These are phyloP conservation scores for Stephanodiscus triporus DNA, from an alignment of 108 stramenopile genomes.

Conservation along the genomic window DNA sequence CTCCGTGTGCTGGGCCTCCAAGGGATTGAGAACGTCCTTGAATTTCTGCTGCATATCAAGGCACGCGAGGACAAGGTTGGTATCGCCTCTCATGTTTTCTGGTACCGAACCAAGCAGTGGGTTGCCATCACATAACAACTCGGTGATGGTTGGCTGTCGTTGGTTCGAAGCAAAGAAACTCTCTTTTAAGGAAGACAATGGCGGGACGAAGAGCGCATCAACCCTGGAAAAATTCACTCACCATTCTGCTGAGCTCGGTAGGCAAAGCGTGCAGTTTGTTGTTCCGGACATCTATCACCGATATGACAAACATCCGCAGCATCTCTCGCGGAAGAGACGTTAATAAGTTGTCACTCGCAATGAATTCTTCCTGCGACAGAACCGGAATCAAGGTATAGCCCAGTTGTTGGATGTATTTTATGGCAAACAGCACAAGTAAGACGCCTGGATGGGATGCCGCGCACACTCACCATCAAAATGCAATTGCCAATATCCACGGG, in stretches of 20 bases:
- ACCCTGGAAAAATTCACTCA: slow-evolving; percentile 11
- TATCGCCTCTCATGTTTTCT: slow-evolving; percentile 40
- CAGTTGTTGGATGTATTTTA: too few species aligned
- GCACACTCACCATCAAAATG: slow-evolving; percentile 28
- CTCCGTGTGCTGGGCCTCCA: slow-evolving; percentile 1
- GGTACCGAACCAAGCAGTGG: slow-evolving; percentile 22
- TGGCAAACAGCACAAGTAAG: neutral
- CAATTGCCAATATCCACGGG: slow-evolving; percentile 28
- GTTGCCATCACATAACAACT: slow-evolving; percentile 35
- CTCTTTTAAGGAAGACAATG: neutral
- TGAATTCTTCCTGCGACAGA: slow-evolving; percentile 24
- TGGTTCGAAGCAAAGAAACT: too few species aligned
- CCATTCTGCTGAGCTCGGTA: slow-evolving; percentile 34
- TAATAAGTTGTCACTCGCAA: slow-evolving; percentile 29
- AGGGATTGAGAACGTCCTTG: slow-evolving; percentile 30
- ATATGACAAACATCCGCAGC: slow-evolving; percentile 14
- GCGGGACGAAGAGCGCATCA: neutral
- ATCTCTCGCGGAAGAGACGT: slow-evolving; percentile 23
- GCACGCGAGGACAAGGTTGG: slow-evolving; percentile 27
- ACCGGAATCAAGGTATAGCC: too few species aligned
- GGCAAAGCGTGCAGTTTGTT: slow-evolving; percentile 29
- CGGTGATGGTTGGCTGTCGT: slow-evolving; percentile 27
- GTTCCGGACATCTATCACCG: slow-evolving; percentile 29
- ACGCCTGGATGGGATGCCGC: neutral
- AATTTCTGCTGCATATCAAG: slow-evolving; percentile 45